These are phyloP conservation scores for Penicillium sp. DNA, from an alignment of 2,329 filamentous ascomycete species.

Conservation along the genomic window DNA sequence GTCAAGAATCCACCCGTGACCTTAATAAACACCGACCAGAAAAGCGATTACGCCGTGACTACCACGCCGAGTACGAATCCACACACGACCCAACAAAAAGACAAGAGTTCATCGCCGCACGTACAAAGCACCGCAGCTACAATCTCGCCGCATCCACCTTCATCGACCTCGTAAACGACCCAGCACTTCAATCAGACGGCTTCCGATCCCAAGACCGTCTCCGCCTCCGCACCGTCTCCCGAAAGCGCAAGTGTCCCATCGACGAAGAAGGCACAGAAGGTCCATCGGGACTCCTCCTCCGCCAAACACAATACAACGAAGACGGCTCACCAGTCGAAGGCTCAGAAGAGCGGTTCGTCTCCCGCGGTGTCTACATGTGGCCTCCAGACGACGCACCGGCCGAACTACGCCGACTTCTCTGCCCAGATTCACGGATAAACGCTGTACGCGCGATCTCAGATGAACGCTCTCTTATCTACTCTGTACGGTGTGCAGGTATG, in stretches of 20 bases:
- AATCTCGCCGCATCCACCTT: constrained; percentile 42
- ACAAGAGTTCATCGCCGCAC: constrained; percentile 45
- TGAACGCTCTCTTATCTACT: constrained; percentile 44
- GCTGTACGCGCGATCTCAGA: constrained; percentile 38
- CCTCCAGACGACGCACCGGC: constrained; percentile 40
- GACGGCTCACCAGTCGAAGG: constrained; percentile 29
- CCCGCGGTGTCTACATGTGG: constrained; percentile 44
- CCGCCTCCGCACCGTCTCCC: constrained; percentile 43
- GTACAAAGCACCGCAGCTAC: constrained; percentile 46
- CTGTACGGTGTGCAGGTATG: constrained; percentile 30
- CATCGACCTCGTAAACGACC: constrained; percentile 46
- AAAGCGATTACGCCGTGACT: constrained; percentile 39
- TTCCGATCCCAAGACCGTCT: constrained; percentile 39
- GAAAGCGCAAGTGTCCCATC: constrained; percentile 42
- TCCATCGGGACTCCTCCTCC: constrained; percentile 27
- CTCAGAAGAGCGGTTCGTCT: constrained; percentile 41
- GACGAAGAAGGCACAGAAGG: constrained; percentile 33
- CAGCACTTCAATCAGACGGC: constrained; percentile 23
- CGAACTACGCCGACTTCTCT: constrained; percentile 41
- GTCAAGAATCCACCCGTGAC: constrained; percentile 16
- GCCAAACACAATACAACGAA: constrained; percentile 27
- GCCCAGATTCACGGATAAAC: constrained; percentile 35
- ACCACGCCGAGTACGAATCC: constrained; percentile 41
- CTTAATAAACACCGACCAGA: constrained; percentile 37
- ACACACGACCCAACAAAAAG: constrained; percentile 19